Base-by-base conservation (phyloP, 148 eudicot species). In the Rhododendron mucronatum region DNA sequence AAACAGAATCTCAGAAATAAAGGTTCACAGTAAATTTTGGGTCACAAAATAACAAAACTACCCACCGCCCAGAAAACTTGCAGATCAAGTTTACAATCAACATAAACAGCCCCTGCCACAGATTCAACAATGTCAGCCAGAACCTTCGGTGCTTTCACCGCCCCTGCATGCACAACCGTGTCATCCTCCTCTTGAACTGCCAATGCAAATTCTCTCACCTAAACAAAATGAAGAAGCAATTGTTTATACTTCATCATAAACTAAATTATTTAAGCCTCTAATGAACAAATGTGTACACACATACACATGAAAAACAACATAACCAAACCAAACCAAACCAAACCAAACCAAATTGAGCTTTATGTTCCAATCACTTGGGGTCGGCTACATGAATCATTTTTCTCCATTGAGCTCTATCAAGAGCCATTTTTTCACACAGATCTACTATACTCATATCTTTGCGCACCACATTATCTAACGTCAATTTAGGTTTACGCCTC, bases 51-150 rank as follows among this genome's bases (percentile, higher is more conserved):
- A 41, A 30, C 41, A 81, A 4, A 81, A 37, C 2, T 35, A 35
- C 73, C 45, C 45, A 93, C 98, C 94, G 77, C 67, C 98, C 99
- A 96, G 73, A 93, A 87, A 75, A 51, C 88, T 21, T 93, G 82
- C 87, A 95, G 83, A 89, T 96, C 91, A 45, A 90, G 91, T 44
- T 86, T 87, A 78, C 93, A 90, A 59, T 96, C 99, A 2, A 93
- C 82, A 84, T 93, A 96, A 61, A 95, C 92, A 41, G 99, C 99
- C 26, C 95, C 99, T 5, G 92, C 92, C 3, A 96, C 81, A 2
- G 98, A 93, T 88, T 96, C 99, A 14, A 95, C 98, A 50, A 96
- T 93, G 86, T 96, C 98, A 20, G 98, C 98, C 41, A 96, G 91
- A 69, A 96, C 92, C 83, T 94, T 95, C 0, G 98, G 98, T 0